These are phyloP conservation scores for Verbascum thapsus DNA, from an alignment of 257 asterid genomes.

Conservation along the genomic window DNA sequence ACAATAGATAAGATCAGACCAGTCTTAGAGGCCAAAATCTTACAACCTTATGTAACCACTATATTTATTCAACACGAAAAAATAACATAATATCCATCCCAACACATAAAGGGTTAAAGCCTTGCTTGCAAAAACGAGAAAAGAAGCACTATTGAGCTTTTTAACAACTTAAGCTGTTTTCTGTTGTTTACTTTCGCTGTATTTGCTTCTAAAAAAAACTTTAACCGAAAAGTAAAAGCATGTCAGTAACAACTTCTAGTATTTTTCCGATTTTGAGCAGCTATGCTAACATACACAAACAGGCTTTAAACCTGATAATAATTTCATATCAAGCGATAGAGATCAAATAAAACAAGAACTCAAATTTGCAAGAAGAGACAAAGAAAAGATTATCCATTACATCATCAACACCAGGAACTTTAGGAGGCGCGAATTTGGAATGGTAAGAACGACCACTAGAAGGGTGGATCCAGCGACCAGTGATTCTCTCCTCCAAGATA, in stretches of 20 bases:
- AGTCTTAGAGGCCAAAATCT: conserved; percentile 2
- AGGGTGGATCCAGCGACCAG: conserved; percentile 99
- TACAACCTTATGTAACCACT: not conserved
- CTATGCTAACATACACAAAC: too few relatives aligned
- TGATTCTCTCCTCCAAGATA: conserved; percentile 89
- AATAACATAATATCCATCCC: not conserved
- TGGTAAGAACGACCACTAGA: conserved; percentile 92
- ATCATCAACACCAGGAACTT: conserved; percentile 79
- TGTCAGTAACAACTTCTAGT: too few relatives aligned
- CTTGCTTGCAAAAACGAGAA: too few relatives aligned
- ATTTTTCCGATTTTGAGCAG: too few relatives aligned
- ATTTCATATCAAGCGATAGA: not conserved
- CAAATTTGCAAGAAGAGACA: conserved; percentile 8
- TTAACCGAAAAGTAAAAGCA: too few relatives aligned
- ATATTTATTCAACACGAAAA: conserved; percentile 7
- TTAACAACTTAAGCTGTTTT: too few relatives aligned
- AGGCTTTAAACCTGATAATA: conserved; percentile 6
- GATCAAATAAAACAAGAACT: not conserved
- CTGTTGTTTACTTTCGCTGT: too few relatives aligned
- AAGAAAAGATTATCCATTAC: conserved; percentile 41
- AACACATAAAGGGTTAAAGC: too few relatives aligned
- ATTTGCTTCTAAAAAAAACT: too few relatives aligned
- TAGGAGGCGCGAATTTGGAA: conserved; percentile 83
- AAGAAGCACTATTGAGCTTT: too few relatives aligned
- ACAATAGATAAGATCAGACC: conserved; percentile 29